These are phyloP conservation scores for Volutella citrinella DNA, from an alignment of 2,329 filamentous ascomycete species.

Conservation along the genomic window DNA sequence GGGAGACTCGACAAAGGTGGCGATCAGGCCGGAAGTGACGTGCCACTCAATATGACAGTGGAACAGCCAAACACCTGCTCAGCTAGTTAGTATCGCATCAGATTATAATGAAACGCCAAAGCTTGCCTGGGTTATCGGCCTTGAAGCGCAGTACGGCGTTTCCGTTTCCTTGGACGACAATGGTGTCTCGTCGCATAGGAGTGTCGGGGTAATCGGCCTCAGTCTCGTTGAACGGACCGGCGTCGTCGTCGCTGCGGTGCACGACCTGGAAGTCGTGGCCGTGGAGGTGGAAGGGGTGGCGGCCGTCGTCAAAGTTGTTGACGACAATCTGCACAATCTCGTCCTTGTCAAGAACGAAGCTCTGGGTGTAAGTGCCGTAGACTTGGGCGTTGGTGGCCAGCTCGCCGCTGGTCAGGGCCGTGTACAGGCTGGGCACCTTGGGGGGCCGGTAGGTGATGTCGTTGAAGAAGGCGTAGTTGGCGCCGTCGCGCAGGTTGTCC, in stretches of 20 bases:
- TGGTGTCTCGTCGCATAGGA: constrained; percentile 67
- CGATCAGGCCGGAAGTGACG: constrained; percentile 62
- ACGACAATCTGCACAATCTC: constrained; percentile 69
- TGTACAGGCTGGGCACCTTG: constrained; percentile 79
- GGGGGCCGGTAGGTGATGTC: constrained; percentile 71
- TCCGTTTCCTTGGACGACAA: constrained; percentile 62
- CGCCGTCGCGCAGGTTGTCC: constrained; percentile 59
- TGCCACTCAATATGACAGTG: constrained; percentile 85
- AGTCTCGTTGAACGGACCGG: constrained; percentile 50
- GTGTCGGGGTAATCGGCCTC: constrained; percentile 46
- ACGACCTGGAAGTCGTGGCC: constrained; percentile 72
- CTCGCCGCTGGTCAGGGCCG: constrained; percentile 62
- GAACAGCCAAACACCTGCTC: constrained; percentile 62
- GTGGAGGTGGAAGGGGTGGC: constrained; percentile 77
- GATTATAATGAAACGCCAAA: not conserved
- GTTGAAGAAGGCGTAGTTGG: constrained; percentile 66
- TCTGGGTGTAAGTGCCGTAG: constrained; percentile 65
- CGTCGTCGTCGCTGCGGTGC: constrained; percentile 56
- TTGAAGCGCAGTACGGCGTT: constrained; percentile 67
- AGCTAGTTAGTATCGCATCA: constrained; percentile 8
- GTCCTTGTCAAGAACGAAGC: constrained; percentile 65
- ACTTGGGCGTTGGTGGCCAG: constrained; percentile 55
- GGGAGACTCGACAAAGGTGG: constrained; percentile 63
- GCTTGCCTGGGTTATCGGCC: constrained; percentile 62
- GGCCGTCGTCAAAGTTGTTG: constrained; percentile 70